A percentile compares a stretch with the other conserved stretches of the same genome.
These are phyloP conservation scores for Russula dissimulans DNA, from an alignment of 768 basidiomycete species.

Conservation along the genomic window DNA sequence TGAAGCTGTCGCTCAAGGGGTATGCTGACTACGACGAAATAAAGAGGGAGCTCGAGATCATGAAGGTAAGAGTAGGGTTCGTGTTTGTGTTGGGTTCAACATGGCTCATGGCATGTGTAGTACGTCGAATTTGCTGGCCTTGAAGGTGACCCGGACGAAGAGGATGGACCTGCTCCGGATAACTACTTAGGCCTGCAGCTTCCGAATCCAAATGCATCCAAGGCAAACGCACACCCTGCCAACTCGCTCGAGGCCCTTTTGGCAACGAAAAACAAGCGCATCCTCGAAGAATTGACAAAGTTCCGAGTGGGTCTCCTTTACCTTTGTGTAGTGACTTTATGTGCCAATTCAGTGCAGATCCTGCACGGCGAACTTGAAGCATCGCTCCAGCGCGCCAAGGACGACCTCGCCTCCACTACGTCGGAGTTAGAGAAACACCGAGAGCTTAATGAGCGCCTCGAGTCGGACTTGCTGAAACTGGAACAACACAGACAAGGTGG, in stretches of 20 bases:
- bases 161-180: constrained; percentile 28
- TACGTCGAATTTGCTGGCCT: constrained; percentile 93
- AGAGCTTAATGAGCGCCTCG: constrained; percentile 78
- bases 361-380: constrained; percentile 74
- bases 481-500: constrained; percentile 47
- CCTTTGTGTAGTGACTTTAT: neutral
- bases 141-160: constrained; percentile 64
- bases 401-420: constrained; percentile 48
- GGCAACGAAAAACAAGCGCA: constrained; percentile 86
- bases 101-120: constrained; percentile 33
- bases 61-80: constrained; percentile 60
- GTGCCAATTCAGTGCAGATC: constrained; percentile 40
- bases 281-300: constrained; percentile 87
- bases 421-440: constrained; percentile 71
- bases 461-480: constrained; percentile 81
- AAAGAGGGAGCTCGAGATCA: constrained; percentile 95
- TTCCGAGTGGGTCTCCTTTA: constrained; percentile 52
- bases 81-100: neutral
- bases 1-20: constrained; percentile 60
- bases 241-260: constrained; percentile 86
- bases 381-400: constrained; percentile 47
- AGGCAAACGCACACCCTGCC: constrained; percentile 64
- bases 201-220: constrained; percentile 84
- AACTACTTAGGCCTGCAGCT: constrained; percentile 51
- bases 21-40: constrained; percentile 92